These are phyloP conservation scores for Phytophthora sp. DNA, from an alignment of 352 stramenopile genomes.

Conservation along the genomic window DNA sequence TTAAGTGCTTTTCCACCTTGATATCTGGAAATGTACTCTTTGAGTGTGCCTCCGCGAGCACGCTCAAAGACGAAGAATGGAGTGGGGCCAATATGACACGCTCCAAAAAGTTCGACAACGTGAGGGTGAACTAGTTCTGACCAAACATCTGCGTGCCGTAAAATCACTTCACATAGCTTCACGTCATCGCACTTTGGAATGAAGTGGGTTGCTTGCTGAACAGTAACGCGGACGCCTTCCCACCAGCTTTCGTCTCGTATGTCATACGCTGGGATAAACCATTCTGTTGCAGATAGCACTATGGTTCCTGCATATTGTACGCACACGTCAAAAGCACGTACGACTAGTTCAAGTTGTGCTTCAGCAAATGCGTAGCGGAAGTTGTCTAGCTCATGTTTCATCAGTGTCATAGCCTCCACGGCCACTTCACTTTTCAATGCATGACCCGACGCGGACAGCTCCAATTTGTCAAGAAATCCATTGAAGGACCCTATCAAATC, in stretches of 20 bases:
- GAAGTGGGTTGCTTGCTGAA: not conserved
- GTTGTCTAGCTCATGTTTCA: constrained; percentile 37
- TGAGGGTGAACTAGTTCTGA: constrained; percentile 41
- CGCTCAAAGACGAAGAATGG: constrained; percentile 37
- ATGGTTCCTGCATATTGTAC: not conserved
- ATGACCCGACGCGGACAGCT: not conserved
- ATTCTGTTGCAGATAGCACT: constrained; percentile 18
- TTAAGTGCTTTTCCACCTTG: not conserved
- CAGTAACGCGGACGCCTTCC: constrained; percentile 33
- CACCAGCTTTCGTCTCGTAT: constrained; percentile 35
- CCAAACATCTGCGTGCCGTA: constrained; percentile 33
- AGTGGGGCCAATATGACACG: constrained; percentile 18
- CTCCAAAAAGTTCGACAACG: constrained; percentile 36
- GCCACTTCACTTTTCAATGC: constrained; percentile 1
- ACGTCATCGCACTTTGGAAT: not conserved
- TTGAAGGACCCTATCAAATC: constrained; percentile 28
- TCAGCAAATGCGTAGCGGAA: constrained; percentile 30
- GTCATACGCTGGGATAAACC: constrained; percentile 36
- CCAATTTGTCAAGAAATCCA: constrained; percentile 13
- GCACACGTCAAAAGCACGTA: constrained; percentile 20
- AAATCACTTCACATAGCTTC: constrained; percentile 17
- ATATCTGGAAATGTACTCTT: constrained; percentile 10
- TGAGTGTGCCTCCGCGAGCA: constrained; percentile 18
- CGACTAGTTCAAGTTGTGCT: constrained; percentile 10
- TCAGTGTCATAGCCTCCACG: constrained; percentile 28